Evolutionary conservation across 2,329 filamentous ascomycete species (phyloP), one percentile per base, ranked within the genome.

Genomic region (Tympanopsis confertula): DNA sequence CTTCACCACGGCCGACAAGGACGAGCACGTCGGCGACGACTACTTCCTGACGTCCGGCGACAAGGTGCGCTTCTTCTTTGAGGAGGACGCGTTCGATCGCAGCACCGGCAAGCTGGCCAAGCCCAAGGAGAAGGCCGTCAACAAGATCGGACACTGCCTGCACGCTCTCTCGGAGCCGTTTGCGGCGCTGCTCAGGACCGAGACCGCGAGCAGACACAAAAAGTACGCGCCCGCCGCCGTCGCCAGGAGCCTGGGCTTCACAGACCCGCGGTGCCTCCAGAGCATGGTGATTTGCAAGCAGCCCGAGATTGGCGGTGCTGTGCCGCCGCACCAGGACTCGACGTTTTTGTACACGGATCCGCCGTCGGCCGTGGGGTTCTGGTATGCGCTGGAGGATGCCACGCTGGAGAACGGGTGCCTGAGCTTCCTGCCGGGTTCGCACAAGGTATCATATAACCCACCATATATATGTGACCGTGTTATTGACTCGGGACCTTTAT

Each of bases 231-330:
- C 71, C 1, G 67, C 65, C 1, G 74, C 68, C 4, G 77, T 94
- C 13, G 86, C 87, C 1, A 63, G 65, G 33, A 70, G 71, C 5
- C 67, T 94, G 10, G 82, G 82, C 2, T 94, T 87, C 63, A 50
- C 47, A 4, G 85, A 94, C 56, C 85, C 88, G 2, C 68, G 82
- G 15, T 74, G 71, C 42, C 67, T 98, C 38, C 91, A 98, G 66
- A 91, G 83, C 56, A 98, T 98, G 91, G 71, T 96, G 19, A 96
- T 98, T 49, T 95, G 87, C 74, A 98, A 98, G 60, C 89, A 95
- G 62, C 88, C 91, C 17, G 86, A 93, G 61, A 95, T 96, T 38
- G 91, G 91, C 19, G 89, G 85, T 17, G 83, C 84, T 2, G 91
- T 96, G 32, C 86, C 83, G 1, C 77, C 86, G 17, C 91, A 98